phyloP scores from a whole-genome alignment of 768 basidiomycete genomes.

The Sistotremastrum suecicum region DNA sequence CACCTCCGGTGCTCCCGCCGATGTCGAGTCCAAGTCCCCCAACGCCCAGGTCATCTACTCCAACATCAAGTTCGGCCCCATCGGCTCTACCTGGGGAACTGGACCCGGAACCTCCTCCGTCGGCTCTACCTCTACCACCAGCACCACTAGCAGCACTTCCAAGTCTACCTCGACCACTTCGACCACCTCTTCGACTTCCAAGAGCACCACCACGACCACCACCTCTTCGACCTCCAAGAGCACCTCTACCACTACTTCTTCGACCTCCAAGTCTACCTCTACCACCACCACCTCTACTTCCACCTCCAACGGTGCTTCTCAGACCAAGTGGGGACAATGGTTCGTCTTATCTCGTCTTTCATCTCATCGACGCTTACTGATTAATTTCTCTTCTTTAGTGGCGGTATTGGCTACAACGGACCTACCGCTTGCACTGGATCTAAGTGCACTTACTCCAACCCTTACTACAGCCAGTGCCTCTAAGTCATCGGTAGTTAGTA shows the following conservation, averaged over 20 bases:
- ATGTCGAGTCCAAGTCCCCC: slow-evolving; percentile 26
- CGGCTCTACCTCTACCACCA: not conserved
- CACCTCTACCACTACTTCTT: too few species aligned
- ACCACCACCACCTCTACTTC: too few species aligned
- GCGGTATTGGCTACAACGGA: too few species aligned
- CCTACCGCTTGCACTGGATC: too few species aligned
- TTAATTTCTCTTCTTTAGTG: too few species aligned
- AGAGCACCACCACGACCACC: slow-evolving; percentile 3
- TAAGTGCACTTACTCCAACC: too few species aligned
- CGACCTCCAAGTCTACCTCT: too few species aligned
- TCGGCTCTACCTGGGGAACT: slow-evolving; percentile 27
- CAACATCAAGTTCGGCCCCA: slow-evolving; percentile 39
- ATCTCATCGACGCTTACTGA: too few species aligned
- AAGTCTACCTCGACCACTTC: not conserved
- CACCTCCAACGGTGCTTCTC: slow-evolving; percentile 3
- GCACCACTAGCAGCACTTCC: not conserved
- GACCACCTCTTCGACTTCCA: slow-evolving; percentile 1
- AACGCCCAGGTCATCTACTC: slow-evolving; percentile 35
- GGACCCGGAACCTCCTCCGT: slow-evolving; percentile 4
- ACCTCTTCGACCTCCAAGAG: not conserved
- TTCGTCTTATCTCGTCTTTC: too few species aligned
- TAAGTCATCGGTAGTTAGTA: too few species aligned
- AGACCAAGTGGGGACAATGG: slow-evolving; percentile 10
- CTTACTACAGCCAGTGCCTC: too few species aligned
- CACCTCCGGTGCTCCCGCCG: slow-evolving; percentile 28